Evolutionary conservation across 768 basidiomycete genomes (phyloP), one percentile per base, ranked within the genome.

Genomic region (Austroboletus eburneus): DNA sequence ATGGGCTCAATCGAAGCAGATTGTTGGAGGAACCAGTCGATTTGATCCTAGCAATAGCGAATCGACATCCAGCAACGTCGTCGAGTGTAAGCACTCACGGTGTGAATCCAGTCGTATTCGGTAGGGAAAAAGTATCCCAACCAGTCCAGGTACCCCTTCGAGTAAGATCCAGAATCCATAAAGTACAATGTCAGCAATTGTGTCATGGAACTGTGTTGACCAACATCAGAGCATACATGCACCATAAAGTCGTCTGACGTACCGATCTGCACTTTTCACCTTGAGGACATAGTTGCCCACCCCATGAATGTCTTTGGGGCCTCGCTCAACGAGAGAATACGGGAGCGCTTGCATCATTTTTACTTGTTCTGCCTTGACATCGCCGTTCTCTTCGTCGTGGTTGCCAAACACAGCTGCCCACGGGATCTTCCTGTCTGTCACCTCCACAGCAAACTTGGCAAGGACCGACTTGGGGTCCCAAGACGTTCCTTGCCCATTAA

Each of bases 401-500:
- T 99, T 97, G 1, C 95, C 95, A 64, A 97, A 94, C 3, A 97
- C 77, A 0, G 83, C 86, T 4, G 91, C 81, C 94, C 94, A 99
- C 0, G 94, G 88, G 30, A 95, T 85, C 18, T 75, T 67, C 39
- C 83, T 77, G 12, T 83, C 79, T 13, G 85, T 85, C 5, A 88
- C 89, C 1, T 82, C 80, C 24, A 72, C 73, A 0, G 91, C 82
- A 57, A 94, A 94, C 67, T 97, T 97, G 13, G 93, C 85, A 7
- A 97, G 69, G 4, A 95, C 86, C 4, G 86, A 87, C 57, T 83
- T 81, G 1, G 90, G 74, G 51, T 96, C 92, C 88, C 93, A 98
- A 0, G 86, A 81, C 0, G 89, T 87, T 9, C 79, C 78, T 65
- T 97, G 93, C 0, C 93, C 94, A 54, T 95, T 96, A 21, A 96